Evolutionary conservation across 805 yeast genomes (phyloP), one percentile per base, ranked within the genome.

Genomic region (Sungouiella blattae): DNA sequence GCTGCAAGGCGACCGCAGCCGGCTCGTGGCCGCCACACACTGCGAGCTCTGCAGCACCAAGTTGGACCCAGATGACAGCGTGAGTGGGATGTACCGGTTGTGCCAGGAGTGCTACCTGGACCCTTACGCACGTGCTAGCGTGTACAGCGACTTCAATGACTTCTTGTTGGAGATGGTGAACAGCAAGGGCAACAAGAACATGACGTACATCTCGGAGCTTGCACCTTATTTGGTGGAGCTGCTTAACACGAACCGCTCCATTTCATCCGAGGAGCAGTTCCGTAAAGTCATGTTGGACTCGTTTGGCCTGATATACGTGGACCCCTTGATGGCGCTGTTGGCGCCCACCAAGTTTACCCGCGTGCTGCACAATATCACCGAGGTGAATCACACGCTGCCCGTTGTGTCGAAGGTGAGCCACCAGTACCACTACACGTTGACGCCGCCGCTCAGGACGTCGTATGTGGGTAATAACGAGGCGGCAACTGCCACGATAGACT

Each of bases 301-400:
- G 38, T 54, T 67, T 38, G 54, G 52, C 28, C 56, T 58, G 36
- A 58, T 64, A 30, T 67, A 57, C 43, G 44, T 66, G 12, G 70
- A 67, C 31, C 71, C 70, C 6, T 53, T 66, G 31, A 49, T 67
- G 35, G 72, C 69, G 17, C 49, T 57, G 32, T 46, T 57, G 36
- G 56, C 57, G 18, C 52, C 49, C 13, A 43, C 55, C 38, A 55
- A 55, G 36, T 61, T 52, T 41, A 41, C 52, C 18, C 58, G 58
- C 18, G 50, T 57, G 12, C 46, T 61, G 9, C 46, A 63, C n/a
- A 67, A 66, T 42, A 44, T 61, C 5, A 30, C 38, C 26, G 60
- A 55, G 18, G 42, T 40, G 14, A 48, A 46, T 33, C 36, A 39
- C 40, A 33, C 44, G 15, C 28, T 35, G 33, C 51, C 51, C 11